Conservation (phyloP, 805 yeast genomes). For the Myxozyma neotropica region DNA sequence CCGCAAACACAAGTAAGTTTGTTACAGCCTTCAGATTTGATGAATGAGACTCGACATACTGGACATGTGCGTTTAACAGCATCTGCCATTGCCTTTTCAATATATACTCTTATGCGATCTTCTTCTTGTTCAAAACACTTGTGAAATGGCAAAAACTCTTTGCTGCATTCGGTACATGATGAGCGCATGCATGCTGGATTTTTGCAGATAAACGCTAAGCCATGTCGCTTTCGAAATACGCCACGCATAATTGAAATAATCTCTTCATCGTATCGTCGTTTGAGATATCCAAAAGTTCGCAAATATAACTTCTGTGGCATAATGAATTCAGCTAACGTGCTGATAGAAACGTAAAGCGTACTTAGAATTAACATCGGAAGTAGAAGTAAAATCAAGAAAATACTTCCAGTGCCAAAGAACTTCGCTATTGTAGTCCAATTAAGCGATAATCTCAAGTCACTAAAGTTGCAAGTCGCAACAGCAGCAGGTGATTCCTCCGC, state of each 20-base stretch:
- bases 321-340: neutral
- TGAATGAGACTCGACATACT: slow-evolving; percentile 29
- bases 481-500: slow-evolving; percentile 30
- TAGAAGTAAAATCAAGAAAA: neutral
- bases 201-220: slow-evolving; percentile 25
- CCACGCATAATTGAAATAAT: slow-evolving; percentile 14
- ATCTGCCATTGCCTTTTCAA: slow-evolving; percentile 34
- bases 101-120: slow-evolving; percentile 28
- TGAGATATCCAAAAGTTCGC: slow-evolving; percentile 9
- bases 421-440: slow-evolving; percentile 5
- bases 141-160: slow-evolving; percentile 33
- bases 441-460: slow-evolving; percentile 6
- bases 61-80: slow-evolving; percentile 35
- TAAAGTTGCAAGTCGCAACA: neutral
- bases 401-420: slow-evolving; percentile 1
- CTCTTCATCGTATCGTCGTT: slow-evolving; percentile 9
- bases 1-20: slow-evolving; percentile 35
- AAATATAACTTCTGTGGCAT: slow-evolving; percentile 4
- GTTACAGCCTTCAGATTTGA: slow-evolving; percentile 34
- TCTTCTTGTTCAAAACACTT: slow-evolving; percentile 31
- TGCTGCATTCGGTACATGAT: slow-evolving; percentile 30
- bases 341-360: neutral
- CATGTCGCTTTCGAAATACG: slow-evolving; percentile 27
- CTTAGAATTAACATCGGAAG: neutral
- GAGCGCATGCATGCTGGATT: slow-evolving; percentile 27